Percentiles rank a stretch among this genome's conserved stretches.
Conservation (phyloP, 2,329 filamentous ascomycete species). For the Camillea tinctor region DNA sequence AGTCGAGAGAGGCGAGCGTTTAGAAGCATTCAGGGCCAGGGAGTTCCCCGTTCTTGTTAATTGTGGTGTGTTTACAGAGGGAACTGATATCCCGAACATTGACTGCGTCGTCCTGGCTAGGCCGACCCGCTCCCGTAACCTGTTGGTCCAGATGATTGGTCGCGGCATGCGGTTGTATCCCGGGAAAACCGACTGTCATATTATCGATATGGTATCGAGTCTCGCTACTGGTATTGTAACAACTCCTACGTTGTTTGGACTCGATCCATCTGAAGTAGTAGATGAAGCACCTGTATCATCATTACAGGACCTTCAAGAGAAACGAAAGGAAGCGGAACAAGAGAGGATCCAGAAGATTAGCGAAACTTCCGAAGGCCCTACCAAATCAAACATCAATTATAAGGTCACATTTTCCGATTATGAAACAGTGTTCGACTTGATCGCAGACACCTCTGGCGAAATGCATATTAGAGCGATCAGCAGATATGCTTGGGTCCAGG, state of each 20-base stretch:
- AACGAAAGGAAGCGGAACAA: slow-evolving; percentile 45
- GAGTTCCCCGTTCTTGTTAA: slow-evolving; percentile 89
- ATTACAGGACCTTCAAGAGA: slow-evolving; percentile 56
- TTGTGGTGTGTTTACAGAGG: slow-evolving; percentile 95
- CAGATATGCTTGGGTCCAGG: slow-evolving; percentile 76
- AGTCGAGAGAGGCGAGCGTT: slow-evolving; percentile 63
- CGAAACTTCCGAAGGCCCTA: neutral
- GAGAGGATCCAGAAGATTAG: slow-evolving; percentile 28
- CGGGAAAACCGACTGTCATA: slow-evolving; percentile 83
- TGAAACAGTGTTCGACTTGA: slow-evolving; percentile 84
- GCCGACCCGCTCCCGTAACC: slow-evolving; percentile 87
- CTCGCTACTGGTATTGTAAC: slow-evolving; percentile 83
- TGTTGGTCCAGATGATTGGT: slow-evolving; percentile 97
- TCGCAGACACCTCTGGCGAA: slow-evolving; percentile 78
- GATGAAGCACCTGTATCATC: slow-evolving; percentile 62
- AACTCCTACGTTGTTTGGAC: slow-evolving; percentile 86
- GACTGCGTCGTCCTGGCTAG: slow-evolving; percentile 88
- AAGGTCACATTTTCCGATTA: slow-evolving; percentile 85
- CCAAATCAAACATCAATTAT: slow-evolving; percentile 12
- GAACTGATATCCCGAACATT: slow-evolving; percentile 95
- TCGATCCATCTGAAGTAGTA: slow-evolving; percentile 79
- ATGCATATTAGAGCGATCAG: slow-evolving; percentile 76
- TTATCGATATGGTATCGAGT: slow-evolving; percentile 94
- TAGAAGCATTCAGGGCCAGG: slow-evolving; percentile 73
- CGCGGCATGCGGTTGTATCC: slow-evolving; percentile 82